phyloP scores from a whole-genome alignment of 139 green algal genomes.

The Mychonastes homosphaera region DNA sequence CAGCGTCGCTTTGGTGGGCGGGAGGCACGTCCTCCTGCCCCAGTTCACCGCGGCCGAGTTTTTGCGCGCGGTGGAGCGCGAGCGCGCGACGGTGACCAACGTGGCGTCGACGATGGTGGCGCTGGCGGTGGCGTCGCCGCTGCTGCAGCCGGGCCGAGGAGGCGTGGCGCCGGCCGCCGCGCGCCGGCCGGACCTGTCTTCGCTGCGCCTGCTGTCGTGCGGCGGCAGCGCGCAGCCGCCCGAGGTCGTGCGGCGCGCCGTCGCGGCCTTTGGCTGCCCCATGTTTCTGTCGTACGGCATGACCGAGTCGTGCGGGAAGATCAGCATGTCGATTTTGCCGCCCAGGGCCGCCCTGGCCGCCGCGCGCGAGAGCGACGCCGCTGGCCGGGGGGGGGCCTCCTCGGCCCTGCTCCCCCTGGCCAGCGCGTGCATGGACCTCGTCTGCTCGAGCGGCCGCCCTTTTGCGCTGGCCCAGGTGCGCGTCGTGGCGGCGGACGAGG shows the following conservation, averaged over 20 bases:
- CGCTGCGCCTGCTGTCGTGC: conserved; percentile 68
- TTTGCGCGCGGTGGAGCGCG: conserved; percentile 66
- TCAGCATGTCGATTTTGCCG: conserved; percentile 77
- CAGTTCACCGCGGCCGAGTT: conserved; percentile 46
- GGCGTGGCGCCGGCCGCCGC: background rate
- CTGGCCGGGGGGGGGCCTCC: background rate
- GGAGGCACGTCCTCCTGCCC: conserved; percentile 62
- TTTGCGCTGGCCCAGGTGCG: conserved; percentile 63
- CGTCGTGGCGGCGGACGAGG: conserved; percentile 22
- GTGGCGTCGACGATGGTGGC: conserved; percentile 80
- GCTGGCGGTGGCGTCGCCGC: conserved; percentile 66
- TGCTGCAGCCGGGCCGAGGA: conserved; percentile 20
- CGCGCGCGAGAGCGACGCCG: background rate
- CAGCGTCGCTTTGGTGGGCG: conserved; percentile 68
- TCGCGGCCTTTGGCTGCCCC: conserved; percentile 65
- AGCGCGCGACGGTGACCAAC: conserved; percentile 68
- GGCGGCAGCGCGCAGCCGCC: conserved; percentile 67
- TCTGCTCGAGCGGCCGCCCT: conserved; percentile 58
- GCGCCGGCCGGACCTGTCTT: conserved; percentile 46
- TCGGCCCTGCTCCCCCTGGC: too few species aligned
- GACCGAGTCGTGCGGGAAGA: conserved; percentile 95
- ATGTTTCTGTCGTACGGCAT: conserved; percentile 87
- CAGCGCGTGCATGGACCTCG: conserved; percentile 25
- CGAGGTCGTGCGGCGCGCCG: conserved; percentile 33
- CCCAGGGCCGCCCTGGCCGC: background rate